These are phyloP conservation scores for Ramularia endophylla DNA, from an alignment of 2,329 filamentous ascomycete genomes.

Conservation along the genomic window DNA sequence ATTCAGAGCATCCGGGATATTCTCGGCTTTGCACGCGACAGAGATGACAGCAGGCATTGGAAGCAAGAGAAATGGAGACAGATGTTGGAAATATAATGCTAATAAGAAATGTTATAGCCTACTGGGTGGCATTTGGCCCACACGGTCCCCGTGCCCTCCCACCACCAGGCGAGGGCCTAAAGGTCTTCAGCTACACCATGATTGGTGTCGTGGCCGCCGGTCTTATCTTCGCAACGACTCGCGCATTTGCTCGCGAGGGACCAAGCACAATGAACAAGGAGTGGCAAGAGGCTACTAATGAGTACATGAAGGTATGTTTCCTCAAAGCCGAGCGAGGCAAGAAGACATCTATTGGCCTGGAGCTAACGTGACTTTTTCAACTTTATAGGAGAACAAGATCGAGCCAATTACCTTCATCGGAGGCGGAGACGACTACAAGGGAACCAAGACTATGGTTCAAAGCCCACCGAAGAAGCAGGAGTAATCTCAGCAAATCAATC, in stretches of 20 bases:
- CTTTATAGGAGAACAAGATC: conserved; percentile 65
- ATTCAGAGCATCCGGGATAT: background rate
- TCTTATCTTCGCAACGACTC: conserved; percentile 65
- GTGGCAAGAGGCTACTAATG: conserved; percentile 92
- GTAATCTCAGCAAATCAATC: conserved; percentile 8
- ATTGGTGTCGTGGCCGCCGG: conserved; percentile 62
- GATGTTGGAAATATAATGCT: conserved; percentile 9
- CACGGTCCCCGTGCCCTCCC: conserved; percentile 83
- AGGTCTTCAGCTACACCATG: conserved; percentile 67
- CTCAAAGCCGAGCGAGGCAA: background rate
- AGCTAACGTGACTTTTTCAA: conserved; percentile 10
- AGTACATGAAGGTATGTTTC: conserved; percentile 81
- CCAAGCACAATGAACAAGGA: conserved; percentile 93
- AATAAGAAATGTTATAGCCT: conserved; percentile 55
- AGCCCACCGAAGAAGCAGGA: conserved; percentile 34
- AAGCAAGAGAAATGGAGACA: background rate
- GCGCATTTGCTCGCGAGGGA: conserved; percentile 62
- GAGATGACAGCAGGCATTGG: background rate
- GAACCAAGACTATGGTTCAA: conserved; percentile 69
- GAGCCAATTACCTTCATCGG: conserved; percentile 78
- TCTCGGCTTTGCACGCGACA: background rate
- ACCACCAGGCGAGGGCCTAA: conserved; percentile 79
- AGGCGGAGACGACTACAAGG: conserved; percentile 68
- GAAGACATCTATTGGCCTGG: background rate
- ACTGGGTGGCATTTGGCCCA: conserved; percentile 97